phyloP scores from a whole-genome alignment of 2,329 filamentous ascomycete genomes.

The Trichoderma oligosporum region DNA sequence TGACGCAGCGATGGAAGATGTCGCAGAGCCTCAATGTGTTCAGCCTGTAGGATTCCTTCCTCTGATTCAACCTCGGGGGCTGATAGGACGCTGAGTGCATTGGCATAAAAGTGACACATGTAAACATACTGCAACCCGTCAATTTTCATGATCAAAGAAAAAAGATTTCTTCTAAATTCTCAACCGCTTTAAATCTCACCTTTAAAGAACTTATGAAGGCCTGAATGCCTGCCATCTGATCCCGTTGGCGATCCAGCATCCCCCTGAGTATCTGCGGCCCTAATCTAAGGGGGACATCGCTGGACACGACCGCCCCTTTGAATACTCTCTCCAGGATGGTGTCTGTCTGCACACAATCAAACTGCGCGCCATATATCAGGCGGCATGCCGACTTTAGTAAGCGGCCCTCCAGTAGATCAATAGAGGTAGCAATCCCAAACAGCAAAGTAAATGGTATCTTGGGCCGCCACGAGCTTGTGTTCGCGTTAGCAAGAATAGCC shows the following conservation, averaged over 20 bases:
- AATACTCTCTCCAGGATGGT: conserved; percentile 72
- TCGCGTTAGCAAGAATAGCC: conserved; percentile 29
- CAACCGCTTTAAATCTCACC: conserved; percentile 40
- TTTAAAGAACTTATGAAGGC: conserved; percentile 67
- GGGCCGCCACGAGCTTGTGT: conserved; percentile 59
- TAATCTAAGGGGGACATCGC: conserved; percentile 55
- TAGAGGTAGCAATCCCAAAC: conserved; percentile 76
- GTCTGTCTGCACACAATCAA: conserved; percentile 71
- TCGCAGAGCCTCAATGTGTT: conserved; percentile 65
- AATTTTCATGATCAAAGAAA: neutral
- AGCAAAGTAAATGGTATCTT: conserved; percentile 73
- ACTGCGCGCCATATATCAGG: conserved; percentile 65
- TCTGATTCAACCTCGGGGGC: conserved; percentile 30
- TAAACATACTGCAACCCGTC: conserved; percentile 62
- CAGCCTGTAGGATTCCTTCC: conserved; percentile 44
- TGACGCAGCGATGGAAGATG: conserved; percentile 65
- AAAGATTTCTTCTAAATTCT: too few relatives aligned
- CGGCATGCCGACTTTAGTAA: conserved; percentile 66
- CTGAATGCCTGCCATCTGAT: conserved; percentile 73
- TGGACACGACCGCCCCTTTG: conserved; percentile 57
- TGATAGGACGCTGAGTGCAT: conserved; percentile 65
- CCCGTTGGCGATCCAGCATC: conserved; percentile 67
- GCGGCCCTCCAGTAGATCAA: conserved; percentile 73
- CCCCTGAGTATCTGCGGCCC: conserved; percentile 60
- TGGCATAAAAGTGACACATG: conserved; percentile 83